Conservation (phyloP, 148 eudicot species). For the Vaccinium macrocarpon region DNA sequence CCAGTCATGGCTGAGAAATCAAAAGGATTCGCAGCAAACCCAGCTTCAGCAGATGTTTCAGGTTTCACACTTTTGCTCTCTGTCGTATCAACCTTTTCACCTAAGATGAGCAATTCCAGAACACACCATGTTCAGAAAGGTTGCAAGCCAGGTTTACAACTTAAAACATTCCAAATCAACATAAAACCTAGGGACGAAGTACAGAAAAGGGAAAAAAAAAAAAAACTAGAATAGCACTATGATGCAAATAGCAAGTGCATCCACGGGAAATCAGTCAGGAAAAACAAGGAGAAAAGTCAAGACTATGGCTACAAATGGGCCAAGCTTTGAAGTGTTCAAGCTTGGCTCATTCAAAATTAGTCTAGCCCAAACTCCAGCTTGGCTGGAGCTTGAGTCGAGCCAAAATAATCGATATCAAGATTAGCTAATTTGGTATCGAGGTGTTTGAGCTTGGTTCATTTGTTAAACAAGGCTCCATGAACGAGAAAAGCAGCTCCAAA, state of each 20-base stretch:
- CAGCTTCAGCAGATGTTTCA: constrained; percentile 54
- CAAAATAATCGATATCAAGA: no score
- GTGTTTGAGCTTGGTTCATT: no score
- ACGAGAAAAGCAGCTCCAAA: no score
- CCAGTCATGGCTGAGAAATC: constrained; percentile 96
- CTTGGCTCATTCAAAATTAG: no score
- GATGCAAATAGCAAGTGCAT: not conserved
- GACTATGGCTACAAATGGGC: no score
- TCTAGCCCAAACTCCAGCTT: no score
- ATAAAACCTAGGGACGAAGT: not conserved
- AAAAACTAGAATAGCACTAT: not conserved
- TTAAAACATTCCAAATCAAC: not conserved
- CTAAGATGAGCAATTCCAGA: constrained; percentile 18
- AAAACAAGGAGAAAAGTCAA: not conserved
- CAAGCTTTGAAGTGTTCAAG: no score
- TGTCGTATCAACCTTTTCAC: constrained; percentile 35
- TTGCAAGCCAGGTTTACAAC: not conserved
- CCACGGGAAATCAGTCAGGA: not conserved
- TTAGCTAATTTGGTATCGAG: no score
- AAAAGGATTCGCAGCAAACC: constrained; percentile 65
- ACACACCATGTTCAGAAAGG: constrained; percentile 4
- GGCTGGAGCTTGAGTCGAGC: no score
- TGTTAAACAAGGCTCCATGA: no score
- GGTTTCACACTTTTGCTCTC: constrained; percentile 32
- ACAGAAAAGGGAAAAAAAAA: not conserved